Base-by-base conservation (phyloP, 169 alveolate genomes). In the Neospora caninum region DNA sequence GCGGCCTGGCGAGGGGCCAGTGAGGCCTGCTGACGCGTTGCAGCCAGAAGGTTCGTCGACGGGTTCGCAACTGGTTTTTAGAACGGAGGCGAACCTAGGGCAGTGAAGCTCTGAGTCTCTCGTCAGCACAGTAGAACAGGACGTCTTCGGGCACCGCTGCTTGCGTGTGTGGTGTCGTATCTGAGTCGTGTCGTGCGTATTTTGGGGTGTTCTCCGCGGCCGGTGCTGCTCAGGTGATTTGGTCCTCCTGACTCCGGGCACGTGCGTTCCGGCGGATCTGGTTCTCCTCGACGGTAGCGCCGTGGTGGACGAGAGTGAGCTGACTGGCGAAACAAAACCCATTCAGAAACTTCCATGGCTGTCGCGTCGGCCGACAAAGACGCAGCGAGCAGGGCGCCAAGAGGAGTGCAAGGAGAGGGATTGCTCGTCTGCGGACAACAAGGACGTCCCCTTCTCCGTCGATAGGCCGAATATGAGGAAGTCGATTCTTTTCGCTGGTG, bases 321-420 rank as follows among this genome's bases (percentile, higher is more conserved):
- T 98, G 53, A 98, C 99, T 4, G 99, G 99, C 0, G 99, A 98
- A 94, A 96, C 98, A 7, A 93, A 96, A 36, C 99, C 99, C 0
- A 95, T 97, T 89, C 96, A 97, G 80, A 98, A 97, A 94, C 95
- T 94, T 0, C 93, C 93, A n/a, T 82, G 84, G 84, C 42, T 73
- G 45, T 27, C 38, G 9, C 18, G 27, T n/a, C 49, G 73, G 20
- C 34, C 20, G 34, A 27, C 7, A 64, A 16, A 0, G 7, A 16
- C 73, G 1, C 4, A 64, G 31, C 16, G 31, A 64, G 16, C 16
- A 7, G n/a, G 73, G 73, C 16, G 20, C 4, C 4, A 7, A 1
- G 34, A 16, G 73, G 73, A 64, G 0, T 10, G 34, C 7, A 16
- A 6, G 31, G 34, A 64, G 31, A 64, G 31, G 16, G 73, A 27